Base-by-base conservation (phyloP, 257 asterid genomes). In the Solanum paucissectum region DNA sequence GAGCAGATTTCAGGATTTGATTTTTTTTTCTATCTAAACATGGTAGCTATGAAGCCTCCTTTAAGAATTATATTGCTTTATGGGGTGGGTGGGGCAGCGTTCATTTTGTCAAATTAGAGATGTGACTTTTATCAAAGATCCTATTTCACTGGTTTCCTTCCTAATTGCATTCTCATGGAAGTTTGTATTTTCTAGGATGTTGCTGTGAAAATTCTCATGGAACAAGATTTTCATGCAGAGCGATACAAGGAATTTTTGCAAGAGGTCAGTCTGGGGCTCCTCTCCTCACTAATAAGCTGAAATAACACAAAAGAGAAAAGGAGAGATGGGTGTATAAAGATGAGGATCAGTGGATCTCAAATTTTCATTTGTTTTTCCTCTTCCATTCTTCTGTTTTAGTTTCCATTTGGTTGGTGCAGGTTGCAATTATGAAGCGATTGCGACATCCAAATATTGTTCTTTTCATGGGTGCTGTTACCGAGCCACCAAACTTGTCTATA, bases 391-490 rank as follows among this genome's bases (percentile, higher is more conserved):
- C 71, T 87, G 77, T 49, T 88, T 74, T 66, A 33, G 64, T 87
- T 46, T 89, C 92, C 62, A 25, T 32, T 89, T 90, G 83, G 87
- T 90, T 87, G 89, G 87, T 64, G 73, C 89, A 96, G 99, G 99
- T 96, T 91, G 94, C 98, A 77, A 94, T 96, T 58, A 96, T 96
- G 99, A 95, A 94, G 92, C 92, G 95, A 64, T 86, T 96, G 90
- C 98, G 99, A 44, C 99, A 96, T 92, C 99, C 99, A 87, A 96
- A 96, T 91, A 96, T 96, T 89, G 99, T 96, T 88, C 98, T 96
- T 91, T 96, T 95, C 86, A 96, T 96, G 99, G 99, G 99, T 86
- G 99, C 98, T 86, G 99, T 96, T 42, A 96, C 96, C 44, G 94
- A 93, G 89, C 98, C 95, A 6, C 98, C 98, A 40, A 93, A 96